phyloP scores from a whole-genome alignment of 305 asterid genomes.

The Fraxinus ornus region DNA sequence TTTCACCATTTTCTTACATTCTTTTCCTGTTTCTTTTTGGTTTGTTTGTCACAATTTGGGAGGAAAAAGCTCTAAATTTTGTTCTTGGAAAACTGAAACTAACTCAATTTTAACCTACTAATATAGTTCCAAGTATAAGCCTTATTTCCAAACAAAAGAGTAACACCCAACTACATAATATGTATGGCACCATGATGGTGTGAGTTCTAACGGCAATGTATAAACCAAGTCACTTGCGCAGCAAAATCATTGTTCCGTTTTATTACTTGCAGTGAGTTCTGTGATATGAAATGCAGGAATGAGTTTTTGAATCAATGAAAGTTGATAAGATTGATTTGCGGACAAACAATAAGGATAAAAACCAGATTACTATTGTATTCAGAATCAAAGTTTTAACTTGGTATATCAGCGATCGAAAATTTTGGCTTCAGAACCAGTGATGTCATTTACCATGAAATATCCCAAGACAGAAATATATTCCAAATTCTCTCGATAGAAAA shows the following conservation, averaged over 20 bases:
- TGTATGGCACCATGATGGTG: slow-evolving; percentile 25
- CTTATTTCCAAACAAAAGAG: too few species aligned
- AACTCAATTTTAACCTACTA: neutral
- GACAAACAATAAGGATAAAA: neutral
- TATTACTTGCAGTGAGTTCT: too few species aligned
- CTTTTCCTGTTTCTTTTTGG: neutral
- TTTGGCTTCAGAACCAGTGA: neutral
- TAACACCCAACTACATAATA: too few species aligned
- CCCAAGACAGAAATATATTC: neutral
- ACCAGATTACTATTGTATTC: neutral
- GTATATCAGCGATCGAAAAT: neutral
- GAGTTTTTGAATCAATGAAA: neutral
- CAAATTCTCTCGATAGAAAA: too few species aligned
- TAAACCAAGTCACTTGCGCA: too few species aligned
- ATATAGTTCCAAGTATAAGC: neutral
- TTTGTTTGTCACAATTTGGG: neutral
- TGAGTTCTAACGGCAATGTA: slow-evolving; percentile 13
- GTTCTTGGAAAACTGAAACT: neutral
- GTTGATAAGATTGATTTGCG: neutral
- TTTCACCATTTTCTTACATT: too few species aligned
- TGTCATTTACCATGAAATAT: neutral
- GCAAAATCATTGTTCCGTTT: too few species aligned
- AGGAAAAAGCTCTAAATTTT: neutral
- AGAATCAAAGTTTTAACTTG: neutral
- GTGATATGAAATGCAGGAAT: neutral